These are phyloP conservation scores for Bruguiera sexangula DNA, from an alignment of 345 rosid species.

Conservation along the genomic window DNA sequence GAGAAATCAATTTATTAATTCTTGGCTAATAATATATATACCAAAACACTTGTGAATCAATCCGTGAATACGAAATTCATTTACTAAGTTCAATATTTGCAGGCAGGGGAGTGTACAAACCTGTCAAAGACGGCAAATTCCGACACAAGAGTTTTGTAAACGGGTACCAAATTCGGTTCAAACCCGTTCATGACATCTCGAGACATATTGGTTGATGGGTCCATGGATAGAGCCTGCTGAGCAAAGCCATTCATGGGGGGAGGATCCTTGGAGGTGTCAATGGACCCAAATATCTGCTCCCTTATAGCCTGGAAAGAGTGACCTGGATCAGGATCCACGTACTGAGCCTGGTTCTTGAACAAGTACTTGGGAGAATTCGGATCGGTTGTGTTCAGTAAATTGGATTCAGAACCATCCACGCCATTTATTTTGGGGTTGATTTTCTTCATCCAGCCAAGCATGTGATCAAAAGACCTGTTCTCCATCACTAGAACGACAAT, in stretches of 20 bases:
- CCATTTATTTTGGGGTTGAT: conserved; percentile 84
- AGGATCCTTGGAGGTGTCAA: conserved; percentile 52
- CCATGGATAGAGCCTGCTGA: conserved; percentile 71
- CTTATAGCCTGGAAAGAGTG: conserved; percentile 91
- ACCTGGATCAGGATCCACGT: conserved; percentile 92
- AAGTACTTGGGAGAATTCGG: conserved; percentile 40
- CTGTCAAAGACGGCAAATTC: conserved; percentile 87
- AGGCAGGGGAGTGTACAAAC: conserved; percentile 21
- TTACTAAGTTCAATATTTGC: too few relatives aligned
- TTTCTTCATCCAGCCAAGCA: conserved; percentile 97
- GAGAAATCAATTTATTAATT: neutral
- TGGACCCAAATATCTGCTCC: conserved; percentile 81
- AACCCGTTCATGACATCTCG: conserved; percentile 79
- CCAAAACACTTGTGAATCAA: too few relatives aligned
- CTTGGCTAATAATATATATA: too few relatives aligned
- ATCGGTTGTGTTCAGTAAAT: conserved; percentile 46
- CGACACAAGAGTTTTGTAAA: conserved; percentile 73
- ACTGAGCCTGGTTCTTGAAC: conserved; percentile 55
- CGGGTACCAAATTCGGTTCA: conserved; percentile 59
- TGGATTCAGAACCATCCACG: conserved; percentile 63
- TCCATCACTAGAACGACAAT: conserved; percentile 86
- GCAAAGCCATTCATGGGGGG: conserved; percentile 91
- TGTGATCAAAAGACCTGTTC: conserved; percentile 92
- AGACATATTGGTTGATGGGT: conserved; percentile 51
- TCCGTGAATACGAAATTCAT: too few relatives aligned